Base-by-base conservation (phyloP, 805 yeast species). In the Wickerhamomyces canadensis region DNA sequence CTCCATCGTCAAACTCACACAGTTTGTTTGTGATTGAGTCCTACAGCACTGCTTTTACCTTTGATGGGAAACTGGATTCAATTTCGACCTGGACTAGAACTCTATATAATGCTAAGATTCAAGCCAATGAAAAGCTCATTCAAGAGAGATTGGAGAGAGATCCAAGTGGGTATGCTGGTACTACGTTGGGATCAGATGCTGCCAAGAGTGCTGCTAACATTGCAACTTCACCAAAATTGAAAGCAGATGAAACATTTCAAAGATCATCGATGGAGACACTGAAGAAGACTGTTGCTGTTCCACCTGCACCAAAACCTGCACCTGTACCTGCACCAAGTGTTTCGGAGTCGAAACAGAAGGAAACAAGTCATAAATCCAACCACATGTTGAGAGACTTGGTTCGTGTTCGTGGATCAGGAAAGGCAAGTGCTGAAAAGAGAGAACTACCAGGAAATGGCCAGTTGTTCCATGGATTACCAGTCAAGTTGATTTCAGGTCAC, bases 1-100 rank as follows among this genome's bases (percentile, higher is more conserved):
- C n/a, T n/a, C n/a, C n/a, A 5, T 31, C 44, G 1, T 17, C 57
- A 6, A 61, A 55, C 31, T 55, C 62, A 35, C 68, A 68, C 2
- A 60, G 68, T 2, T 53, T 53, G 12, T 78, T 81, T 62, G 81
- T 78, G 1, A 69, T 81, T 24, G 71, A 69, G 42, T 76, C 85
- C 0, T 63, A 64, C n/a, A 64, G 58, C 21, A 64, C 73, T 12
- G 68, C 85, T 0, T 72, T 79, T 46, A 65, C 73, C 4, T 73
- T 78, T 54, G 80, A 77, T 46, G 76, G 72, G 10, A 74, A 74
- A 28, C 70, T 67, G 37, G 57, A 53, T 27, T 81, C 75, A 26
- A 62, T 76, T 1, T 59, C 67, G 12, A 52, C 62, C 15, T 83
- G 91, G 91, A 72, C 84, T 1, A 68, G 65, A 26, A 55, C 72